phyloP scores from a whole-genome alignment of 768 basidiomycete species.

The Tricholoma saponaceum region DNA sequence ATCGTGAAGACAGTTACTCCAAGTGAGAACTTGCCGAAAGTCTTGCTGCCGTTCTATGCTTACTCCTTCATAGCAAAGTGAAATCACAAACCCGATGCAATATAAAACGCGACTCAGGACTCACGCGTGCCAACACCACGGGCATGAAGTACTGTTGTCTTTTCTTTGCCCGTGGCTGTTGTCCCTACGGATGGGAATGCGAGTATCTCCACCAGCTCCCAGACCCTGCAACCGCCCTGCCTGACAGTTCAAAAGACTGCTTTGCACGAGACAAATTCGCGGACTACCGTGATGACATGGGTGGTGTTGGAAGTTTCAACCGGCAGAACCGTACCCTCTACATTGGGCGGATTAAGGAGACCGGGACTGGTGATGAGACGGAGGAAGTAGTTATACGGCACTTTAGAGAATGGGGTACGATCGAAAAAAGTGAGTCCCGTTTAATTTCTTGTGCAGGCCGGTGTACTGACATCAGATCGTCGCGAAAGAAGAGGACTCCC shows the following conservation, averaged over 20 bases:
- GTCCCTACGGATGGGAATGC: slow-evolving; percentile 98
- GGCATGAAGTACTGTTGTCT: slow-evolving; percentile 92
- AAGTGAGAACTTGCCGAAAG: slow-evolving; percentile 52
- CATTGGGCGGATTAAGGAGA: slow-evolving; percentile 91
- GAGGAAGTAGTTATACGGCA: slow-evolving; percentile 89
- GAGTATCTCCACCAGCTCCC: slow-evolving; percentile 92
- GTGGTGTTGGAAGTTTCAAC: slow-evolving; percentile 96
- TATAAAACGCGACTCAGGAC: slow-evolving; percentile 83
- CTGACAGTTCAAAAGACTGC: slow-evolving; percentile 93
- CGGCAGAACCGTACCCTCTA: slow-evolving; percentile 93
- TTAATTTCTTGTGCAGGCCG: background rate
- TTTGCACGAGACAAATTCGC: slow-evolving; percentile 96
- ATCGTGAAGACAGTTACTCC: slow-evolving; percentile 93
- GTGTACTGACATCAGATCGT: background rate
- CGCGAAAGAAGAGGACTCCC: slow-evolving; percentile 20
- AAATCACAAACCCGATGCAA: slow-evolving; percentile 93
- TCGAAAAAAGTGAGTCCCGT: slow-evolving; percentile 72
- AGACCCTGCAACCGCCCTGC: slow-evolving; percentile 58
- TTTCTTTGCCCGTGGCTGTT: slow-evolving; percentile 95
- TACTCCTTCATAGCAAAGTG: slow-evolving; percentile 59
- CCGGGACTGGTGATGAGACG: slow-evolving; percentile 81
- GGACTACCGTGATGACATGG: slow-evolving; percentile 99
- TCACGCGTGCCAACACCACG: slow-evolving; percentile 92
- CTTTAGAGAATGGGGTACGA: slow-evolving; percentile 94
- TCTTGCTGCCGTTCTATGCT: background rate